phyloP scores from a whole-genome alignment of 208 protist species.

The Porcisia deanei region DNA sequence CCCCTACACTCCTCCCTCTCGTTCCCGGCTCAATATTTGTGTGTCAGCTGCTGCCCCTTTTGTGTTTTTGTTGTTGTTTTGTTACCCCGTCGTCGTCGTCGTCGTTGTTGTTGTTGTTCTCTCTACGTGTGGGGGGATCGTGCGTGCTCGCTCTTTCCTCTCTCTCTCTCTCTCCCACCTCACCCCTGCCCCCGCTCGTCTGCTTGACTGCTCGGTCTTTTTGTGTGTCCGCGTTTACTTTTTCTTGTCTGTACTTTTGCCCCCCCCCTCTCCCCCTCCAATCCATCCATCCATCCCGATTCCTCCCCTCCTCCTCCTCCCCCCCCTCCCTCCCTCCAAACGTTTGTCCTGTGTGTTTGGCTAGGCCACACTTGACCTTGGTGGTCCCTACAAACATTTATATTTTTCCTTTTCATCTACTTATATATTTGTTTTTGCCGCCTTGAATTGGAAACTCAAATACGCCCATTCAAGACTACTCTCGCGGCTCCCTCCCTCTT shows the following conservation, averaged over 20 bases:
- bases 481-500: too few species aligned
- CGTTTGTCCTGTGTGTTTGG: too few species aligned
- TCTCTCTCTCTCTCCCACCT: neutral
- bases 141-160: neutral
- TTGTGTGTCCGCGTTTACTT: neutral
- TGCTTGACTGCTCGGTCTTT: neutral
- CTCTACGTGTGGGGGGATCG: too few species aligned
- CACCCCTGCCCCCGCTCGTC: neutral
- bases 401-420: neutral
- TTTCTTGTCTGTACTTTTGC: neutral
- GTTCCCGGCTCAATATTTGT: neutral
- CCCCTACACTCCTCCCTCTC: neutral
- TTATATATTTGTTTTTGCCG: neutral
- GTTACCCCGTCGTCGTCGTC: neutral
- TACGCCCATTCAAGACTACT: too few species aligned
- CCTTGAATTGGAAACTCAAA: too few species aligned
- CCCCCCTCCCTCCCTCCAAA: neutral
- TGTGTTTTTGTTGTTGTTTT: constrained; percentile 2
- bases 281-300: neutral
- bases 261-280: too few species aligned
- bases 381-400: too few species aligned
- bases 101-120: neutral
- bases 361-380: too few species aligned
- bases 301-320: neutral
- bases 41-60: neutral